phyloP scores from a whole-genome alignment of 257 asterid genomes.

The Thymus quinquecostatus region DNA sequence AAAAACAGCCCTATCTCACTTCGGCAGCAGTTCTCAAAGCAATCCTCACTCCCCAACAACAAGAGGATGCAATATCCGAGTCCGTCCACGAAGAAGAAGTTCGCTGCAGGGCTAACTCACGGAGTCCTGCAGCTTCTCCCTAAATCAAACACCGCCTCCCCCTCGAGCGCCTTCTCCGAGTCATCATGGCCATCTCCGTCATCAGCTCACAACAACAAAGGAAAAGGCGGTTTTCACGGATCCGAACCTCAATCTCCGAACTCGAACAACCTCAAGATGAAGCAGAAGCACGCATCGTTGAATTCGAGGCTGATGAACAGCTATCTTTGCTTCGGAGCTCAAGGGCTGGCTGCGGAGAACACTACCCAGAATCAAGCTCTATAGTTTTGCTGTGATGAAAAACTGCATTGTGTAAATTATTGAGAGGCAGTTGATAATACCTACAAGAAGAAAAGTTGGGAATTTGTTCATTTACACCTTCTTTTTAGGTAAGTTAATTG shows the following conservation, averaged over 20 bases:
- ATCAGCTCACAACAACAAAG: slow-evolving; percentile 33
- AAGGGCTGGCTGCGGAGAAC: slow-evolving; percentile 55
- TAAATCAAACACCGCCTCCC: slow-evolving; percentile 46
- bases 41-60: slow-evolving; percentile 54
- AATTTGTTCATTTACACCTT: not conserved
- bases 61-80: slow-evolving; percentile 54
- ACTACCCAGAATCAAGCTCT: slow-evolving; percentile 32
- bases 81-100: slow-evolving; percentile 64
- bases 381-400: not conserved
- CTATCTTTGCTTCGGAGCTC: slow-evolving; percentile 77
- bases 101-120: slow-evolving; percentile 53
- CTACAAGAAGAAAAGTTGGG: not conserved
- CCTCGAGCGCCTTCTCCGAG: slow-evolving; percentile 59
- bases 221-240: slow-evolving; percentile 24
- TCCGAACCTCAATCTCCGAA: slow-evolving; percentile 38
- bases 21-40: slow-evolving; percentile 59
- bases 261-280: slow-evolving; percentile 40
- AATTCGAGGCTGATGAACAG: slow-evolving; percentile 63
- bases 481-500: not conserved
- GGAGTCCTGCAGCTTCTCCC: slow-evolving; percentile 65
- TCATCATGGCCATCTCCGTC: slow-evolving; percentile 61
- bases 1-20: slow-evolving; percentile 57
- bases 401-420: slow-evolving; percentile 8
- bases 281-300: slow-evolving; percentile 53
- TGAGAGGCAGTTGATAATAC: not conserved